Percentiles rank a stretch among this genome's conserved stretches.
Evolutionary conservation across 2,329 filamentous ascomycete species (phyloP).

Genomic region (Dactylellina parvicollis): DNA sequence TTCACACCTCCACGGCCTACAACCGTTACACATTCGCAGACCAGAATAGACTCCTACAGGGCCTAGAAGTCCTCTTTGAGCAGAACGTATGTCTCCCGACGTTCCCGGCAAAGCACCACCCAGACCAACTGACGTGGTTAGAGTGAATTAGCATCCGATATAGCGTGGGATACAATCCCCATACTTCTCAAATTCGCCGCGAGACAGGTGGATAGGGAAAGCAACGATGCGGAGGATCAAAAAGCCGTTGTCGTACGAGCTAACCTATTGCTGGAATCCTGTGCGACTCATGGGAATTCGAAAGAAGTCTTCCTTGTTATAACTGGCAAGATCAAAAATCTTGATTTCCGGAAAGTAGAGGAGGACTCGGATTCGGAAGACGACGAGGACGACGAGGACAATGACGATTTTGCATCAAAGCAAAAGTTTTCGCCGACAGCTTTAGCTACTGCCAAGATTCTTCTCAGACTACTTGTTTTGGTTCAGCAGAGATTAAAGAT

Average conservation of each 20-base stretch:
- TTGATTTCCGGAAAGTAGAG: constrained; percentile 38
- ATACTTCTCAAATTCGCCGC: constrained; percentile 50
- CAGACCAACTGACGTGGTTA: constrained; percentile 46
- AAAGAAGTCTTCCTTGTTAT: constrained; percentile 51
- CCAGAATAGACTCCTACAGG: constrained; percentile 37
- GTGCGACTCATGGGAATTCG: constrained; percentile 38
- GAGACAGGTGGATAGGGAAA: constrained; percentile 22
- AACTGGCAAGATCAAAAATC: constrained; percentile 33
- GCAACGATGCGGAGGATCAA: constrained; percentile 40
- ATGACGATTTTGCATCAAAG: constrained; percentile 17
- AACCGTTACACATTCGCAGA: constrained; percentile 50
- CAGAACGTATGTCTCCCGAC: constrained; percentile 45
- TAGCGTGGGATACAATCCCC: constrained; percentile 51
- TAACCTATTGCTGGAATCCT: constrained; percentile 31
- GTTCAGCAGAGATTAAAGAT: constrained; percentile 48
- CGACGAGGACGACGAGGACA: constrained; percentile 23
- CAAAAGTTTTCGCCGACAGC: constrained; percentile 35
- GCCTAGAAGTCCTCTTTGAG: constrained; percentile 39
- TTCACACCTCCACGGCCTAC: constrained; percentile 43
- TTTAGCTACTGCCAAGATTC: constrained; percentile 40
- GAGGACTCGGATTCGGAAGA: constrained; percentile 42
- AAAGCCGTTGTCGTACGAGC: constrained; percentile 48
- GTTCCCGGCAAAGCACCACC: not conserved
- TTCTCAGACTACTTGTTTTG: constrained; percentile 38
- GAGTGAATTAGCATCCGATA: constrained; percentile 53